Percentiles rank a stretch among this genome's conserved stretches.
Evolutionary conservation across 2,329 filamentous ascomycete genomes (phyloP).

Genomic region (Apiospora aurea): DNA sequence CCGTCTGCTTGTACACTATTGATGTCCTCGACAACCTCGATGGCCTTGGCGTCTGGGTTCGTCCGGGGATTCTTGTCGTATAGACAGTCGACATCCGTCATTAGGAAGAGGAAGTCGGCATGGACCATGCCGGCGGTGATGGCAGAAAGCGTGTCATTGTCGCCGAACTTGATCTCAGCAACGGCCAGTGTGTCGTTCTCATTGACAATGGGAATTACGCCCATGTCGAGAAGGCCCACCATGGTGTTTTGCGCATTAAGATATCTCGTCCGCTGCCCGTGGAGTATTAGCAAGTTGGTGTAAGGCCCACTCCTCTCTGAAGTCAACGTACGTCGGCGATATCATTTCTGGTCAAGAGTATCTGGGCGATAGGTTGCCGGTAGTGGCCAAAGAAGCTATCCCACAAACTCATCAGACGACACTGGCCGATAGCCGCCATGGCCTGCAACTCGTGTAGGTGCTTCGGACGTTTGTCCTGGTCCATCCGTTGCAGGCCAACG

Average conservation of each 20-base stretch:
- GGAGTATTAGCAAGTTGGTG: conserved; percentile 34
- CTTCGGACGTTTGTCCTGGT: conserved; percentile 86
- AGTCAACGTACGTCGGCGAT: conserved; percentile 79
- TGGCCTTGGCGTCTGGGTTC: conserved; percentile 84
- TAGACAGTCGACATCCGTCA: conserved; percentile 98
- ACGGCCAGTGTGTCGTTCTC: conserved; percentile 98
- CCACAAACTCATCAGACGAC: conserved; percentile 93
- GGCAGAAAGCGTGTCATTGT: conserved; percentile 96
- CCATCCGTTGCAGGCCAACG: conserved; percentile 89
- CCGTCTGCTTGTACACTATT: conserved; percentile 80
- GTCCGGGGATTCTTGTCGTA: conserved; percentile 95
- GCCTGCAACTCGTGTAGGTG: conserved; percentile 91
- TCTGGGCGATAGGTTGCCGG: conserved; percentile 90
- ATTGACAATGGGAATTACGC: conserved; percentile 97
- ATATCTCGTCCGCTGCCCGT: conserved; percentile 80
- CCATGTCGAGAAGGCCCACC: conserved; percentile 87
- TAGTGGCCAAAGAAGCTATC: conserved; percentile 90
- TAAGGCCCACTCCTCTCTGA: background rate
- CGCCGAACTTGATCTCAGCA: conserved; percentile 98
- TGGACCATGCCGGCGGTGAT: conserved; percentile 98
- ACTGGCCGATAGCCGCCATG: conserved; percentile 94
- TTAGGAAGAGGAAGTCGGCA: conserved; percentile 94
- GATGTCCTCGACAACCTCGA: conserved; percentile 93
- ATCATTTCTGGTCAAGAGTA: conserved; percentile 92
- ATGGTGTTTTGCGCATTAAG: conserved; percentile 97